Evolutionary conservation across 805 yeast species (phyloP).

Genomic region (Naumovozyma dairenensis): DNA sequence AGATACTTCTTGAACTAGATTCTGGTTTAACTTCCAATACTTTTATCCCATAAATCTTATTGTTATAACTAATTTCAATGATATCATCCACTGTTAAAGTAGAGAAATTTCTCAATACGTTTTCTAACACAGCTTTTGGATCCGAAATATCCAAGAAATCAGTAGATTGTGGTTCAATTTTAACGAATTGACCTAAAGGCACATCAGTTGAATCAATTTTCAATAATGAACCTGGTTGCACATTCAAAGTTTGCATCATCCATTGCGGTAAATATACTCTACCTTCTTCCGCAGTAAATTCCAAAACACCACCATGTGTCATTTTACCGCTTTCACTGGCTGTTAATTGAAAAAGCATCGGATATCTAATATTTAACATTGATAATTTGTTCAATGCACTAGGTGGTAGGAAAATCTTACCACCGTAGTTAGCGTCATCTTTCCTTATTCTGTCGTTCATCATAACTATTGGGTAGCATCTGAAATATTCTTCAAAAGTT

Average conservation of each 20-base stretch:
- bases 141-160: conserved; percentile 89
- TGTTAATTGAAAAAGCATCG: conserved; percentile 80
- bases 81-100: conserved; percentile 78
- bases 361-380: conserved; percentile 85
- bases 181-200: conserved; percentile 80
- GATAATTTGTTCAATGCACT: conserved; percentile 83
- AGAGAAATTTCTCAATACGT: conserved; percentile 80
- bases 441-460: conserved; percentile 69
- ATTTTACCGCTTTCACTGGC: conserved; percentile 50
- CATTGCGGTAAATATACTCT: conserved; percentile 90
- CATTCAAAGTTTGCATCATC: conserved; percentile 76
- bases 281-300: conserved; percentile 96
- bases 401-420: conserved; percentile 90
- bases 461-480: conserved; percentile 87
- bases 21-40: conserved; percentile 85
- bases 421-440: conserved; percentile 83
- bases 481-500: conserved; percentile 72
- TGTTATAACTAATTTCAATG: conserved; percentile 77
- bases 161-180: conserved; percentile 89
- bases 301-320: conserved; percentile 91
- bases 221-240: conserved; percentile 73
- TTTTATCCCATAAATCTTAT: conserved; percentile 64
- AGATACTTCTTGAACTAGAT: conserved; percentile 52
- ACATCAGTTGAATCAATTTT: conserved; percentile 68
- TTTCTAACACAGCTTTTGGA: conserved; percentile 94